Base-by-base conservation (phyloP, 257 asterid species). In the Nicotiana knightiana region DNA sequence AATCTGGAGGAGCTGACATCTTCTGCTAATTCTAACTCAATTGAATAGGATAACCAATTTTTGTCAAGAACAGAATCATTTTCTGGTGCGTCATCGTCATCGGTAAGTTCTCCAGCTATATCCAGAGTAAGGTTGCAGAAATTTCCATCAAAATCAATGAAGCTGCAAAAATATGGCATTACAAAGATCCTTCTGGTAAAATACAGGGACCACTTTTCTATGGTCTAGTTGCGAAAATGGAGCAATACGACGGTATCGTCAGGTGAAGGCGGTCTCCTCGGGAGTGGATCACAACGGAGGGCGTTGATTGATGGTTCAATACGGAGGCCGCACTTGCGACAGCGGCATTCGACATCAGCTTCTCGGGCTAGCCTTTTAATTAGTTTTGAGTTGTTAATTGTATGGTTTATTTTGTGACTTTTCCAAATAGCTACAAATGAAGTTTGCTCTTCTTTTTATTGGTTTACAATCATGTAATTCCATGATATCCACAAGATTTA, bases 111-210 rank as follows among this genome's bases (percentile, higher is more conserved):
- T 55, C 88, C 88, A 77, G 82, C 88, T 51, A 82, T 96, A 84
- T 76, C 64, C 58, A 89, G 62, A 59, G 90, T 61, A 88, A 82
- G 65, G 86, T 80, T 18, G 90, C 68, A 8, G 97, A 88, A 83
- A 84, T 86, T 80, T 55, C 83, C 30, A 83, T 89, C 81, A 90
- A 90, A 90, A 88, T 94, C 81, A 96, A 93, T 58, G 98, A 93
- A 85, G 86, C 97, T 0, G 97, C 94, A 87, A 96, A 96, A 82
- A 89, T 88, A 46, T 96, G 98, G 99, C 88, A 89, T 79, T 96
- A 96, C 88, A 70, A 85, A 87, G 99, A 96, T 85, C 99, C 98
- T 79, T 87, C 98, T n/a, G 93, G 98, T 53, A 96, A 96, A 87
- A 91, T 90, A 30, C 99, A 94, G 85, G 99, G 99, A 48, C 98